A percentile compares a stretch with the other conserved stretches of the same genome.
phyloP scores from a whole-genome alignment of 768 basidiomycete genomes.

The Leucocoprinus leucothites region DNA sequence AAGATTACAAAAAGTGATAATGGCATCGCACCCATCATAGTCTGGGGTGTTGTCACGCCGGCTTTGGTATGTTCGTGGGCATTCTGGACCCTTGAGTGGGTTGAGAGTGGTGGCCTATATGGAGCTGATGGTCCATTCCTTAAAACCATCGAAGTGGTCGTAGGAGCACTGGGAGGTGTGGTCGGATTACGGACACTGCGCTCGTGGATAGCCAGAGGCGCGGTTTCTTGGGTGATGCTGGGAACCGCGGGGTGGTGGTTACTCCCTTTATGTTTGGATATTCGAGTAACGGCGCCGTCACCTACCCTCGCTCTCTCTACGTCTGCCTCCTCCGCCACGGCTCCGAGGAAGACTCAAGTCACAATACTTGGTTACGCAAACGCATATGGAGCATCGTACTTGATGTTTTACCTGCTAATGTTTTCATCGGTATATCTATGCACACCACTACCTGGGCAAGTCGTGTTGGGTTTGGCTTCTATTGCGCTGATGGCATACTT shows the following conservation, averaged over 20 bases:
- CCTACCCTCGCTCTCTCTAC: neutral
- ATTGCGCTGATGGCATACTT: constrained; percentile 72
- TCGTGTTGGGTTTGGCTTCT: constrained; percentile 62
- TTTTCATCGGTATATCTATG: constrained; percentile 62
- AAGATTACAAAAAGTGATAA: constrained; percentile 68
- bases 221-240: constrained; percentile 47
- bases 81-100: constrained; percentile 85
- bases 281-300: constrained; percentile 30
- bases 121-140: neutral
- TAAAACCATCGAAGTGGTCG: neutral
- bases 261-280: constrained; percentile 71
- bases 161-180: neutral
- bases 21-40: constrained; percentile 64
- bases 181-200: constrained; percentile 45
- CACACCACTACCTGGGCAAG: constrained; percentile 80
- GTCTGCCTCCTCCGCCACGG: constrained; percentile 15
- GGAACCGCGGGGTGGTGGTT: constrained; percentile 67
- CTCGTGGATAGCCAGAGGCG: constrained; percentile 59
- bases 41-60: constrained; percentile 56
- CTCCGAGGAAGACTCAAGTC: constrained; percentile 32
- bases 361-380: constrained; percentile 83
- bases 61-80: constrained; percentile 55
- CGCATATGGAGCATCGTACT: constrained; percentile 83
- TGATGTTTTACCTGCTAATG: constrained; percentile 73
- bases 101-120: constrained; percentile 32